Percentiles rank a stretch among this genome's conserved stretches.
Evolutionary conservation across 2,329 filamentous ascomycete species (phyloP).

Genomic region (Ascomycota sp.): DNA sequence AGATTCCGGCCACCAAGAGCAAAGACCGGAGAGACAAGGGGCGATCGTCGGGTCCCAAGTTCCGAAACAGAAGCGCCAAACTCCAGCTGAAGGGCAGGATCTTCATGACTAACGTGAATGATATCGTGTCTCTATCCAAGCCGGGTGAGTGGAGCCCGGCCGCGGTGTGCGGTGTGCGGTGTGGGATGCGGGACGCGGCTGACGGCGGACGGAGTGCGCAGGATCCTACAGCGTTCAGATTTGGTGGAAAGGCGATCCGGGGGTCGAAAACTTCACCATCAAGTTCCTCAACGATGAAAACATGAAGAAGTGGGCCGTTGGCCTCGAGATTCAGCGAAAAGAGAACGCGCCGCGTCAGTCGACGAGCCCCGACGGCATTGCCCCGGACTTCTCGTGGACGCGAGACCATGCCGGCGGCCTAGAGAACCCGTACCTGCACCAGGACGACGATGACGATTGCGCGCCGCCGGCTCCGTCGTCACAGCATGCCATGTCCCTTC

Average conservation of each 20-base stretch:
- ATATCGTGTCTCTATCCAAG: constrained; percentile 72
- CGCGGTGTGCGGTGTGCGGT: too few species aligned
- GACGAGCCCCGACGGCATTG: constrained; percentile 24
- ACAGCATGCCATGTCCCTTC: constrained; percentile 13
- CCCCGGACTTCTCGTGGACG: constrained; percentile 68
- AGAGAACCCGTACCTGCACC: constrained; percentile 62
- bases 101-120: constrained; percentile 97
- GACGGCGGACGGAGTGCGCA: constrained; percentile 15
- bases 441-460: constrained; percentile 40
- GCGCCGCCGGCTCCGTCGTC: constrained; percentile 15
- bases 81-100: constrained; percentile 91
- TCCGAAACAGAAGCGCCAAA: constrained; percentile 49
- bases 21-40: constrained; percentile 58
- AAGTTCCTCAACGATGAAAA: constrained; percentile 79
- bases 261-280: constrained; percentile 90
- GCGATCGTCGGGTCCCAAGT: constrained; percentile 33
- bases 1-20: constrained; percentile 64
- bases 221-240: constrained; percentile 92
- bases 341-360: constrained; percentile 29
- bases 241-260: constrained; percentile 94
- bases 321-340: constrained; percentile 60
- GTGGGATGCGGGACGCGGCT: too few species aligned
- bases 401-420: constrained; percentile 42
- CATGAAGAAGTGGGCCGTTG: constrained; percentile 78
- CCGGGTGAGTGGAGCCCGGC: constrained; percentile 42